Evolutionary conservation across 441 rosid species (phyloP).

Genomic region (Corymbia calophylla): DNA sequence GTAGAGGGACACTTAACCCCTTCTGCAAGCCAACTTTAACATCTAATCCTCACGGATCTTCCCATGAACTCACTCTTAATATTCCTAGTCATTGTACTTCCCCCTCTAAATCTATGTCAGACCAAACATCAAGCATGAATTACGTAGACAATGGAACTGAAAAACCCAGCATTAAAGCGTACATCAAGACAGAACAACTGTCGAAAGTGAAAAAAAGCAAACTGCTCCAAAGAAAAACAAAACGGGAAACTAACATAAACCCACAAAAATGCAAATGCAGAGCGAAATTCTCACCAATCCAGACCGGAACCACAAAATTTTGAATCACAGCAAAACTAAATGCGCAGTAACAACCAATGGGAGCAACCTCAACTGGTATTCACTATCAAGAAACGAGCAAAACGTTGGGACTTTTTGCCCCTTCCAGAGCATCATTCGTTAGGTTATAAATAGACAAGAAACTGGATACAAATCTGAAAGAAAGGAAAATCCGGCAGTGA

Average conservation of each 20-base stretch:
- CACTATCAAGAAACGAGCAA: neutral
- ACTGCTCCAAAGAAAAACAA: neutral
- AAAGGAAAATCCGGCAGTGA: neutral
- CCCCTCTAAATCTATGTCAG: neutral
- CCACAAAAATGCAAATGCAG: neutral
- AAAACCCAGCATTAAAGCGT: too few species aligned
- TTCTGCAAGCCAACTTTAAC: neutral
- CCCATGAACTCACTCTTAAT: neutral
- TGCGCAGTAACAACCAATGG: neutral
- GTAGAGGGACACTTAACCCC: neutral
- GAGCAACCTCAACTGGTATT: neutral
- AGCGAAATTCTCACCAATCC: neutral
- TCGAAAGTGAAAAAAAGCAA: neutral
- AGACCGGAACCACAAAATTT: neutral
- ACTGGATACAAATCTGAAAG: neutral
- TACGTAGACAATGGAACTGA: neutral
- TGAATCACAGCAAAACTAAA: neutral
- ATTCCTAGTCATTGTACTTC: neutral
- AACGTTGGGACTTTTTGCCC: neutral
- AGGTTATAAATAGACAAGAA: neutral
- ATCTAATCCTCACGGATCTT: neutral
- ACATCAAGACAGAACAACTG: neutral
- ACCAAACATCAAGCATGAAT: neutral
- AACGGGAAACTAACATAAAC: neutral
- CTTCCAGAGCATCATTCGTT: fast-evolving